A percentile compares a stretch with the other conserved stretches of the same genome.
Conservation (phyloP, 2,329 filamentous ascomycete species). For the Microcyclospora pomicola region DNA sequence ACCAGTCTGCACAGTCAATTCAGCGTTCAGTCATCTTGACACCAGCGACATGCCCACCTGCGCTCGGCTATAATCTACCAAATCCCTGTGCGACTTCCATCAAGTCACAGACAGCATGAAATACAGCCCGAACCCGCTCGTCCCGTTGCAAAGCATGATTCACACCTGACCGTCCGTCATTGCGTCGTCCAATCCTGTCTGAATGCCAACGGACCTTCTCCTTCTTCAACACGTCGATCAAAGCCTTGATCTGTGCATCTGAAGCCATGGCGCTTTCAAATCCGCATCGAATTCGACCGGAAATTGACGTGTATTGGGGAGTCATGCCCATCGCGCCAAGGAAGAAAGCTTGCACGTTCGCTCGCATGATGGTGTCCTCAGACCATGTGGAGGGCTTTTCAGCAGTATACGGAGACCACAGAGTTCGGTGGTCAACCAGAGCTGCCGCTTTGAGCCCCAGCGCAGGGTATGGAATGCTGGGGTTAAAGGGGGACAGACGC, state of each 20-base stretch:
- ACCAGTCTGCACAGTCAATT: neutral
- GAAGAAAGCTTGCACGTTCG: conserved; percentile 21
- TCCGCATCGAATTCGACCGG: conserved; percentile 12
- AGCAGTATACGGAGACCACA: conserved; percentile 14
- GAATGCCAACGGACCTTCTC: conserved; percentile 22
- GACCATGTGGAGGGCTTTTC: conserved; percentile 16
- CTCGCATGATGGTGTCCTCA: conserved; percentile 19
- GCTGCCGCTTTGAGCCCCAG: conserved; percentile 15
- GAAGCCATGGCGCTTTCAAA: conserved; percentile 12
- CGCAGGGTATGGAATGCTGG: conserved; percentile 18
- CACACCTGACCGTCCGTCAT: conserved; percentile 6
- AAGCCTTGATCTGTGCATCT: conserved; percentile 11
- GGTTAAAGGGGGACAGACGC: conserved; percentile 10
- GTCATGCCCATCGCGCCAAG: conserved; percentile 13
- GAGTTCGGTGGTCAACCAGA: conserved; percentile 11
- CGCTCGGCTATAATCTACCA: neutral
- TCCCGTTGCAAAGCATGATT: conserved; percentile 19
- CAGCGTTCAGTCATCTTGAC: neutral
- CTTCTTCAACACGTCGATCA: conserved; percentile 19
- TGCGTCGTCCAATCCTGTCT: conserved; percentile 18
- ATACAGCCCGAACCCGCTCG: conserved; percentile 18
- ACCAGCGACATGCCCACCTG: too few species aligned
- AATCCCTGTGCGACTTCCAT: conserved; percentile 12
- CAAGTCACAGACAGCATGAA: conserved; percentile 21
- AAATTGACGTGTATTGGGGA: conserved; percentile 12